Base-by-base conservation (phyloP, 805 yeast genomes). In the Yarrowia porcina region DNA sequence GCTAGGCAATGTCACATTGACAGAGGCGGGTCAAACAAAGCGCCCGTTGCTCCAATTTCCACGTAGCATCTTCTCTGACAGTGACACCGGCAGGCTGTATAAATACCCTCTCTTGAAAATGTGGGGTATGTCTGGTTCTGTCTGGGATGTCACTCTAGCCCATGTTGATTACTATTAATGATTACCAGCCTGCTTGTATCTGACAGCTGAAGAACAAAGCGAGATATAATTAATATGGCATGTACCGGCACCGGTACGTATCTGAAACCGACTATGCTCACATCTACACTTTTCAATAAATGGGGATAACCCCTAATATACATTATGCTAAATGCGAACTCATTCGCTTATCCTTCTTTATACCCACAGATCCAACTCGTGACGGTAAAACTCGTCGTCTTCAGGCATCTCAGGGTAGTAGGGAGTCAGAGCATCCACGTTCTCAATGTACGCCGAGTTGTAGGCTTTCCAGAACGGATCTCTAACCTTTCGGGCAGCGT, bases 401-500 rank as follows among this genome's bases (percentile, higher is more conserved):
- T 63, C 64, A 4, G 35, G 47, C 36, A 68, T 45, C 28, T 66
- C 69, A 0, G 98, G 98, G 72, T 88, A 91, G 69, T 81, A 84
- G 0, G 97, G 97, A 1, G 91, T 90, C 71, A 94, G 72, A 0
- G 92, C 76, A 72, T 90, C 96, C 44, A 84, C 77, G 65, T 82
- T 81, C 68, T 86, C 90, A 13, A 89, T 82, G 70, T 92, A 92
- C 27, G 91, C 83, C 41, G 76, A 75, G 69, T 93, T 92, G 77
- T 84, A 92, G 13, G 91, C 72, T 66, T 81, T 85, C 98, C 98
- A 94, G 73, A 87, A 94, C 0, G 94, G 86, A 4, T 75, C 76
- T 65, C 99, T 79, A 0, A 94, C 98, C 69, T 86, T 88, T 63
- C 87, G 78, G 0, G 98, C 97, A 0, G 98, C 96, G 69, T 94